phyloP scores from a whole-genome alignment of 164 flowering plant genomes.

The Vitis riparia region DNA sequence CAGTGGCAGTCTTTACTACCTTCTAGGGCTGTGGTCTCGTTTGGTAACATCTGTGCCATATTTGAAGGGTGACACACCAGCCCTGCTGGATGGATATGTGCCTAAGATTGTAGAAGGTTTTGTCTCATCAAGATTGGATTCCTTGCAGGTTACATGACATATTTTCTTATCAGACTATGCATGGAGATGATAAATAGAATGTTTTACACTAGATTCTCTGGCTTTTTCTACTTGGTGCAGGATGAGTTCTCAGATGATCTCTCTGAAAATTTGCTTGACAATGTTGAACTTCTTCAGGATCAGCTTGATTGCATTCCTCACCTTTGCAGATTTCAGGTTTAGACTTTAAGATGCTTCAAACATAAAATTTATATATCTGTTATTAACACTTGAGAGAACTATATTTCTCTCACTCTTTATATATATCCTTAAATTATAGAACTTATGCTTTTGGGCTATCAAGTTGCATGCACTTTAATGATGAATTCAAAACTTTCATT shows the following conservation, averaged over 20 bases:
- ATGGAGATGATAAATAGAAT: neutral
- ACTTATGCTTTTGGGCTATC: too few species aligned
- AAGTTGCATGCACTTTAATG: neutral
- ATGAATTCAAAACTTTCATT: neutral
- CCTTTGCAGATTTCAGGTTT: constrained; percentile 7
- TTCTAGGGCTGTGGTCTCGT: constrained; percentile 1
- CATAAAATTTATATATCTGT: too few species aligned
- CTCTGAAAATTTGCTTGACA: neutral
- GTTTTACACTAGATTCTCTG: neutral
- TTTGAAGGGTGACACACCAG: neutral
- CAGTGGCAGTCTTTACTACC: constrained; percentile 1
- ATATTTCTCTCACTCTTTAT: too few species aligned
- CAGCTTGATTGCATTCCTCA: constrained; percentile 4
- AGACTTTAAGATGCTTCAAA: neutral
- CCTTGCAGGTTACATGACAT: neutral
- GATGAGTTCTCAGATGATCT: constrained; percentile 4
- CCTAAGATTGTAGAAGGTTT: neutral
- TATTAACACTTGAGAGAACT: too few species aligned
- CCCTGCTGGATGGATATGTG: neutral
- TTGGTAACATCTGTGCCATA: constrained; percentile 4
- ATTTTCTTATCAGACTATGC: neutral
- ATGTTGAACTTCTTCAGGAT: constrained; percentile 4
- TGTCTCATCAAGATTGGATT: neutral
- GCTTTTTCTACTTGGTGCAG: neutral
- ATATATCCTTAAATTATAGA: too few species aligned